These are phyloP conservation scores for Leishmania tropica DNA, from an alignment of 208 protist species.

Conservation along the genomic window DNA sequence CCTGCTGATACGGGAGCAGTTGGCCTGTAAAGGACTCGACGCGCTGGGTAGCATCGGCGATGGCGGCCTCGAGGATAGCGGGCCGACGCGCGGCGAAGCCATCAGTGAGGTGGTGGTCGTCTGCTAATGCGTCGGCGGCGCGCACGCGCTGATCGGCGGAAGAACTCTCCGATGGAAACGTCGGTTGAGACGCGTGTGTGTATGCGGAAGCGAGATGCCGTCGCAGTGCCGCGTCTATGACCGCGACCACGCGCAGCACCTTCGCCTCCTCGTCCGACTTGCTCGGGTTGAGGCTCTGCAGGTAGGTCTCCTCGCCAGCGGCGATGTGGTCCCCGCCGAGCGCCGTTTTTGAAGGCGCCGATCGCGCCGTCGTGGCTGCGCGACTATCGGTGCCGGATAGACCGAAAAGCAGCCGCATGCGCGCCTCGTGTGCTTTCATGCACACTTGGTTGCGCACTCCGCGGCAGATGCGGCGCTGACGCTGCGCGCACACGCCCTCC, in stretches of 20 bases:
- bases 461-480: constrained; percentile 18
- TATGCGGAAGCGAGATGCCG: constrained; percentile 27
- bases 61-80: too few relatives aligned
- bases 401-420: constrained; percentile 38
- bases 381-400: background rate
- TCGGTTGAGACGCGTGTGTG: background rate
- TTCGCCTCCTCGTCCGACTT: constrained; percentile 29
- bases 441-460: constrained; percentile 31
- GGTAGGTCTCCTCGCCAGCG: constrained; percentile 23
- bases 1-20: too few relatives aligned
- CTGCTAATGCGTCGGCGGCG: too few relatives aligned
- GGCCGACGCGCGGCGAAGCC: too few relatives aligned
- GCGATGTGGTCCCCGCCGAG: too few relatives aligned
- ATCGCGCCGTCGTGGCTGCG: too few relatives aligned
- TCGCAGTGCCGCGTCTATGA: constrained; percentile 36
- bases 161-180: too few relatives aligned
- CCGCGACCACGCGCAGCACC: constrained; percentile 31
- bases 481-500: background rate
- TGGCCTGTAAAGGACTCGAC: too few relatives aligned
- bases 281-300: constrained; percentile 21
- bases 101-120: too few relatives aligned
- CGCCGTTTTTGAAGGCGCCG: too few relatives aligned
- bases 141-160: too few relatives aligned
- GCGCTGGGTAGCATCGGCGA: too few relatives aligned
- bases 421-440: constrained; percentile 38